Conservation (phyloP, 2,329 filamentous ascomycete genomes). For the Knoxdaviesia proteae region DNA sequence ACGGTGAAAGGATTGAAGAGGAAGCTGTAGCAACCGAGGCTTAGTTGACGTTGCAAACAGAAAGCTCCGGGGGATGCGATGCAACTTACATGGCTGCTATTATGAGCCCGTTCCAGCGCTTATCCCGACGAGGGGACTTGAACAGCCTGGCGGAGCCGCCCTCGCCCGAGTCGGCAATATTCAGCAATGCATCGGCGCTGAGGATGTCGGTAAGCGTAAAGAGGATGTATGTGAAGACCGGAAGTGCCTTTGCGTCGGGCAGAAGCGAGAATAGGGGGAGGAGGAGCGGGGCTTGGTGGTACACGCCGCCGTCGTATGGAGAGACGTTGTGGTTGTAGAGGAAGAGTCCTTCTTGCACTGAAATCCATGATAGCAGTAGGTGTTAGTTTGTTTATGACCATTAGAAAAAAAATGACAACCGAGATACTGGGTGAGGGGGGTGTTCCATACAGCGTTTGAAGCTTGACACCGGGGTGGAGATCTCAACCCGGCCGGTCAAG, state of each 20-base stretch:
- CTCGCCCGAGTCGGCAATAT: slow-evolving; percentile 66
- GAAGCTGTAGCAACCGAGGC: slow-evolving; percentile 31
- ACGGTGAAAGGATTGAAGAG: slow-evolving; percentile 92
- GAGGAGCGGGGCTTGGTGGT: slow-evolving; percentile 66
- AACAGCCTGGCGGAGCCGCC: slow-evolving; percentile 55
- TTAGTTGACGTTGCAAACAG: slow-evolving; percentile 2
- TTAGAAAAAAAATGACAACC: background rate
- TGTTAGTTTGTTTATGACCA: background rate
- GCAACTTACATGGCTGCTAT: slow-evolving; percentile 55
- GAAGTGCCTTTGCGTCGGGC: slow-evolving; percentile 43
- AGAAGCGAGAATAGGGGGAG: slow-evolving; percentile 81
- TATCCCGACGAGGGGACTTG: slow-evolving; percentile 51
- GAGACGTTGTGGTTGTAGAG: slow-evolving; percentile 92
- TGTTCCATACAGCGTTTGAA: slow-evolving; percentile 64
- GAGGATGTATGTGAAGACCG: slow-evolving; percentile 57
- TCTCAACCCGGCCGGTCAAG: slow-evolving; percentile 78
- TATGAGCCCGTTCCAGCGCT: slow-evolving; percentile 52
- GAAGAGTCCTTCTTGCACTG: slow-evolving; percentile 91
- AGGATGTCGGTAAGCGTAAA: slow-evolving; percentile 67
- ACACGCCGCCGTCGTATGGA: slow-evolving; percentile 84
- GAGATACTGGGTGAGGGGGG: too few relatives aligned
- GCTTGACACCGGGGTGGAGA: slow-evolving; percentile 91
- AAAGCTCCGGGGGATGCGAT: background rate
- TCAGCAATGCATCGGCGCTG: slow-evolving; percentile 57
- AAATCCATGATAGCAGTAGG: background rate